A percentile compares a stretch with the other conserved stretches of the same genome.
These are phyloP conservation scores for Parachaetomium inaequale DNA, from an alignment of 495 filamentous ascomycete species.

Conservation along the genomic window DNA sequence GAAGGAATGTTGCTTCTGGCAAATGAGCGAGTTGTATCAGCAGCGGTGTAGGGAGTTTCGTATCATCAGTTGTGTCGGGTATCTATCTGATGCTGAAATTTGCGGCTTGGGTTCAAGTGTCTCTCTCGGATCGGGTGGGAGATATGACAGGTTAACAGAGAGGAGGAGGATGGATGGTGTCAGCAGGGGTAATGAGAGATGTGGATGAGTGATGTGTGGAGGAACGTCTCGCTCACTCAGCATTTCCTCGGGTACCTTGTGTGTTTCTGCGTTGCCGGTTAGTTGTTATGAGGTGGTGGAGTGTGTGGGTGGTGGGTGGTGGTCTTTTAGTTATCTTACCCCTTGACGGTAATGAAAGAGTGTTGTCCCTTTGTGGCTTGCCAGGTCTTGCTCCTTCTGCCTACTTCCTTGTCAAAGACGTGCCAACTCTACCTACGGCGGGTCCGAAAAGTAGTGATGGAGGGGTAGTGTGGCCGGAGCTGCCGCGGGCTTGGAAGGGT, in stretches of 20 bases:
- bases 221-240: neutral
- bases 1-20: neutral
- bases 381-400: neutral
- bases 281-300: neutral
- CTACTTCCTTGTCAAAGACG: neutral
- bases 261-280: too few relatives aligned
- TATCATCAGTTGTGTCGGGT: neutral
- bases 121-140: neutral
- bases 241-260: neutral
- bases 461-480: too few relatives aligned
- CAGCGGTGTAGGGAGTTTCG: conserved; percentile 11
- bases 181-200: neutral
- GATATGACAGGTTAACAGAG: neutral
- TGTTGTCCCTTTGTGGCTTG: neutral
- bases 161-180: neutral
- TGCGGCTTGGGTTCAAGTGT: neutral
- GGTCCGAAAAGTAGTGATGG: too few relatives aligned
- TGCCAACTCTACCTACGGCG: neutral
- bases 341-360: neutral
- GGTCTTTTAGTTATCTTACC: neutral
- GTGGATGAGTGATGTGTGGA: neutral
- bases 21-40: neutral
- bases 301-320: neutral
- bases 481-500: too few relatives aligned
- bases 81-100: neutral